Percentiles rank a stretch among this genome's conserved stretches.
Conservation (phyloP, 257 asterid species). For the Solanum tarapatanum region DNA sequence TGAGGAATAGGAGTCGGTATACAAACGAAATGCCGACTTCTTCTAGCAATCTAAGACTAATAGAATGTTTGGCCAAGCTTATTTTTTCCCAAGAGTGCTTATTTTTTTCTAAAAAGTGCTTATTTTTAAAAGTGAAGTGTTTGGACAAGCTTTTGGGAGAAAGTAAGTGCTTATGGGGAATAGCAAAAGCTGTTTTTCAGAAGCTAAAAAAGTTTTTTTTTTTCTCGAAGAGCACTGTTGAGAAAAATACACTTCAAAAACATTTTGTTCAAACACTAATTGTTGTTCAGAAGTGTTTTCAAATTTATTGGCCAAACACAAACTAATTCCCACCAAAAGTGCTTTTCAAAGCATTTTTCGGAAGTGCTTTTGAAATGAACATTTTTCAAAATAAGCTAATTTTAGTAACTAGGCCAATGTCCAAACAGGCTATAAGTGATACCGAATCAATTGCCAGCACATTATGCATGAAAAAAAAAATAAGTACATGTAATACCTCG, state of each 20-base stretch:
- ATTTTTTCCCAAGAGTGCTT: neutral
- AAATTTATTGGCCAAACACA: neutral
- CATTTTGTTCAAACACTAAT: neutral
- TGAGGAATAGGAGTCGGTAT: neutral
- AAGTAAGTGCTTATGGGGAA: neutral
- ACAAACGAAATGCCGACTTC: neutral
- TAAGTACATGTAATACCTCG: conserved; percentile 36
- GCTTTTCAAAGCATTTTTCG: neutral
- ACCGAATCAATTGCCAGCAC: neutral
- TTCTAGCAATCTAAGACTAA: neutral
- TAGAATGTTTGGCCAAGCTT: neutral
- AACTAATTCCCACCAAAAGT: neutral
- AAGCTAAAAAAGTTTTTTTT: neutral
- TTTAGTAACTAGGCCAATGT: neutral
- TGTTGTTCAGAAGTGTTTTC: neutral
- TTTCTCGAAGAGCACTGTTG: neutral
- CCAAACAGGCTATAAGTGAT: neutral
- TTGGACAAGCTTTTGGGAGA: neutral
- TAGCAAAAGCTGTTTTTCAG: neutral
- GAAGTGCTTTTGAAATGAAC: neutral
- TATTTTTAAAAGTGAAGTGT: neutral
- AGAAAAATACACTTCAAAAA: neutral
- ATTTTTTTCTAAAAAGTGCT: neutral
- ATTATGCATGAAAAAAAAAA: neutral
- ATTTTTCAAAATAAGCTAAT: neutral